Evolutionary conservation across 2,329 filamentous ascomycete species (phyloP).

Genomic region (Paraphaeosphaeria minitans): DNA sequence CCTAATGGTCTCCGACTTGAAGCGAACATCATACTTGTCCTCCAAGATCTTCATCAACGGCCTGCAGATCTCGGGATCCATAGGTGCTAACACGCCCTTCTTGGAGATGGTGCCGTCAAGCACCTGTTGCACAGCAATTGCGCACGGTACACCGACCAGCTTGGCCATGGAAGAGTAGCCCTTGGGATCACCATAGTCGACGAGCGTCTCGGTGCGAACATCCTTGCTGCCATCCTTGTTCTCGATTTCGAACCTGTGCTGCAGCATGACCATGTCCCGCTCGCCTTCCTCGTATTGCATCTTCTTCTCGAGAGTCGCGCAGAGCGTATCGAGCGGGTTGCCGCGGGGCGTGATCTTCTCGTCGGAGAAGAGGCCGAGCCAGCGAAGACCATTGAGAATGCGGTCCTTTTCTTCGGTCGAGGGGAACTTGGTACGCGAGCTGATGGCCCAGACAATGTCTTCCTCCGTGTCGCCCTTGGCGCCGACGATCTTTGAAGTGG

Average conservation of each 20-base stretch:
- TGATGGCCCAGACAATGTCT: constrained; percentile 75
- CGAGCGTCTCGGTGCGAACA: constrained; percentile 79
- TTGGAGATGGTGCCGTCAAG: constrained; percentile 74
- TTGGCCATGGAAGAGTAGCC: constrained; percentile 86
- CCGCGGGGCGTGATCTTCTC: constrained; percentile 71
- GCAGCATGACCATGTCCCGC: constrained; percentile 80
- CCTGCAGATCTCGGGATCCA: constrained; percentile 71
- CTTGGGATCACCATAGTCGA: constrained; percentile 78
- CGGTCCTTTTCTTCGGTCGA: constrained; percentile 70
- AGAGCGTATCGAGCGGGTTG: constrained; percentile 89
- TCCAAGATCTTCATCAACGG: constrained; percentile 79
- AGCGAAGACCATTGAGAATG: constrained; percentile 73
- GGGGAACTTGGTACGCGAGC: constrained; percentile 75
- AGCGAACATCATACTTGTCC: constrained; percentile 75
- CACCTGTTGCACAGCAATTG: constrained; percentile 76
- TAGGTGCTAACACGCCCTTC: constrained; percentile 77
- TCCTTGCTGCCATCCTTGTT: constrained; percentile 77
- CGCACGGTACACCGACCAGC: constrained; percentile 77
- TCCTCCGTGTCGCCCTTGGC: constrained; percentile 68
- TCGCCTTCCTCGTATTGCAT: constrained; percentile 85
- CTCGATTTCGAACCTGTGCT: constrained; percentile 85
- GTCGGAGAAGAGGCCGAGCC: constrained; percentile 72
- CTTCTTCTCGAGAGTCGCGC: constrained; percentile 86
- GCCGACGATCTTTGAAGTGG: constrained; percentile 76
- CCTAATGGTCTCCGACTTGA: constrained; percentile 68